A percentile compares a stretch with the other conserved stretches of the same genome.
These are phyloP conservation scores for Cyclotella cryptica DNA, from an alignment of 108 stramenopile genomes.

Conservation along the genomic window DNA sequence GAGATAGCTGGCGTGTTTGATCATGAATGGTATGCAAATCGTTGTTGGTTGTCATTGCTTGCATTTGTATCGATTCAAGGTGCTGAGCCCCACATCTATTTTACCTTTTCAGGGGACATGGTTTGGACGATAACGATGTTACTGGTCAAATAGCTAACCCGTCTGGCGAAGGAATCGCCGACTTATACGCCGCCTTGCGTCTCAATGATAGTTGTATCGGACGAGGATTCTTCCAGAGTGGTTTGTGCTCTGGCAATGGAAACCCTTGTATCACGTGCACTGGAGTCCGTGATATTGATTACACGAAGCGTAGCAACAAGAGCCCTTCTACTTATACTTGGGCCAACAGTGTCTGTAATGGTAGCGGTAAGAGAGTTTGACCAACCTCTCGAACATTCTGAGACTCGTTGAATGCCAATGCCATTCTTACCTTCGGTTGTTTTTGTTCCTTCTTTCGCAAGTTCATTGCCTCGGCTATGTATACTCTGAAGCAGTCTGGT, in stretches of 20 bases:
- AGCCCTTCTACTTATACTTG: conserved; percentile 13
- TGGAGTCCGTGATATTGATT: conserved; percentile 31
- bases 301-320: not conserved
- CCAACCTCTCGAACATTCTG: not conserved
- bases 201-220: conserved; percentile 37
- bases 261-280: conserved; percentile 5
- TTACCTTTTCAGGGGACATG: conserved; percentile 16
- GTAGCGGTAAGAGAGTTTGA: not conserved
- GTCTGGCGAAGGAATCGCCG: conserved; percentile 41
- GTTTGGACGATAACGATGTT: conserved; percentile 31
- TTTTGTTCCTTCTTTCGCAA: not conserved
- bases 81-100: not conserved
- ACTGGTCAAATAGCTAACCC: conserved; percentile 22
- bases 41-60: not conserved
- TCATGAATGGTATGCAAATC: conserved; percentile 25
- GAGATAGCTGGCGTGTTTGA: conserved; percentile 23
- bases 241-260: not conserved
- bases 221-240: conserved; percentile 23
- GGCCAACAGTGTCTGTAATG: conserved; percentile 1
- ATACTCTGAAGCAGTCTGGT: conserved; percentile 40
- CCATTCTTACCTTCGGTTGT: not conserved
- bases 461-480: conserved; percentile 33
- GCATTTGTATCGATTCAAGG: not conserved
- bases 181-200: conserved; percentile 33
- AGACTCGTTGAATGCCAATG: not conserved